Base-by-base conservation (phyloP, 1,139 yeast species). In the Dujonia santamariae region DNA sequence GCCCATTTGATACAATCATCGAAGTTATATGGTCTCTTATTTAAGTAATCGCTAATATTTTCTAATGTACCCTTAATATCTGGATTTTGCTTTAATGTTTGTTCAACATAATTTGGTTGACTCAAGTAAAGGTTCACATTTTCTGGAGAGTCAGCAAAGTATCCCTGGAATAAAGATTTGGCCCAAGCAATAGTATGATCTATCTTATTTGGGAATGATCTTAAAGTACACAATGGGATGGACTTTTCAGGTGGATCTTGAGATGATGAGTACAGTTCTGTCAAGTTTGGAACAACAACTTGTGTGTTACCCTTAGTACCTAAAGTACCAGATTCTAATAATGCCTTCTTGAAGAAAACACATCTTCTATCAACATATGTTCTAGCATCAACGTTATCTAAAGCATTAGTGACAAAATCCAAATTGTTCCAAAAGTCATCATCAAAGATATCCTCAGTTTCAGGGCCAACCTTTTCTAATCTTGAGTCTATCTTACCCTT, bases 111-210 rank as follows among this genome's bases (percentile, higher is more conserved):
- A 63, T 88, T 85, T 44, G 97, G 95, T 61, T 92, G 97, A 30
- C 92, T 73, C 55, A 94, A 68, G 59, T 88, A 92, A 54, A 87
- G 65, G 59, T 92, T 92, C 39, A 90, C 97, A 50, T 88, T 87
- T 61, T 87, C 96, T 18, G 96, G 94, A 19, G 90, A 76, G 43
- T 92, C 96, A 27, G 80, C 73, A 59, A 92, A 92, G 56, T 80
- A 86, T n/a, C 94, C 96, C 68, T 85, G 95, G 73, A 92, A 92
- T 52, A 88, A 72, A 16, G 90, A 81, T 66, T 94, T 92, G 17
- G 97, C 96, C 99, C 99, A 92, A 11, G 98, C 97, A 64, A 92
- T 92, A 1, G 99, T 94, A 56, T 92, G 99, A 56, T 92, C 99
- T 51, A 92, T 92, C 63, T 90, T 92, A 61, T 88, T 87, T 38